phyloP scores from a whole-genome alignment of 495 filamentous ascomycete species.

The Neurospora intermedia region DNA sequence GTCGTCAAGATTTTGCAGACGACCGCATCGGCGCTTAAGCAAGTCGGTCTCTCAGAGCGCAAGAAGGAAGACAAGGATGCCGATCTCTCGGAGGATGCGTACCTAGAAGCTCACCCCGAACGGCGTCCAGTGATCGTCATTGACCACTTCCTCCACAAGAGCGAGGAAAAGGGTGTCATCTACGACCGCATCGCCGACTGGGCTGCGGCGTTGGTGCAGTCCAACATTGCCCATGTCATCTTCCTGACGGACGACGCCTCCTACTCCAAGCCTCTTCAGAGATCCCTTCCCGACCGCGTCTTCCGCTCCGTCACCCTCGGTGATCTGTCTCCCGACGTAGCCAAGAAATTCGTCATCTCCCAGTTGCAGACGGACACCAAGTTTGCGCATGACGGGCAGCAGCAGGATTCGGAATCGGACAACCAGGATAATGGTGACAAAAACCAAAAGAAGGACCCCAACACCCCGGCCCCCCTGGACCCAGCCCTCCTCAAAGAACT shows the following conservation, averaged over 20 bases:
- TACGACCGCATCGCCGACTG: slow-evolving; percentile 89
- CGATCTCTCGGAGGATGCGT: slow-evolving; percentile 72
- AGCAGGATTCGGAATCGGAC: slow-evolving; percentile 11
- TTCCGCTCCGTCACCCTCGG: slow-evolving; percentile 77
- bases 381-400: neutral
- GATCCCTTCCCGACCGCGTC: slow-evolving; percentile 80
- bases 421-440: neutral
- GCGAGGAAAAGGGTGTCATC: slow-evolving; percentile 58
- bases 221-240: slow-evolving; percentile 91
- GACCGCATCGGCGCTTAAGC: slow-evolving; percentile 67
- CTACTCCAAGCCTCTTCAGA: slow-evolving; percentile 78
- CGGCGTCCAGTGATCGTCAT: slow-evolving; percentile 76
- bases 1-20: slow-evolving; percentile 86
- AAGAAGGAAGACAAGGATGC: slow-evolving; percentile 63
- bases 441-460: neutral
- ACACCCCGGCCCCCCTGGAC: slow-evolving; percentile 34
- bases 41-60: slow-evolving; percentile 58
- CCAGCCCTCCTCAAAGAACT: slow-evolving; percentile 40
- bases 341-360: slow-evolving; percentile 79
- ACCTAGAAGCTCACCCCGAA: slow-evolving; percentile 84
- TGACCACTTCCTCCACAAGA: slow-evolving; percentile 86
- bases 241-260: slow-evolving; percentile 92
- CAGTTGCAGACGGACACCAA: slow-evolving; percentile 47
- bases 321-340: slow-evolving; percentile 75
- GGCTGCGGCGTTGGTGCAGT: slow-evolving; percentile 75